A percentile compares a stretch with the other conserved stretches of the same genome.
Evolutionary conservation across 2,329 filamentous ascomycete species (phyloP).

Genomic region (Epichloe sibirici): DNA sequence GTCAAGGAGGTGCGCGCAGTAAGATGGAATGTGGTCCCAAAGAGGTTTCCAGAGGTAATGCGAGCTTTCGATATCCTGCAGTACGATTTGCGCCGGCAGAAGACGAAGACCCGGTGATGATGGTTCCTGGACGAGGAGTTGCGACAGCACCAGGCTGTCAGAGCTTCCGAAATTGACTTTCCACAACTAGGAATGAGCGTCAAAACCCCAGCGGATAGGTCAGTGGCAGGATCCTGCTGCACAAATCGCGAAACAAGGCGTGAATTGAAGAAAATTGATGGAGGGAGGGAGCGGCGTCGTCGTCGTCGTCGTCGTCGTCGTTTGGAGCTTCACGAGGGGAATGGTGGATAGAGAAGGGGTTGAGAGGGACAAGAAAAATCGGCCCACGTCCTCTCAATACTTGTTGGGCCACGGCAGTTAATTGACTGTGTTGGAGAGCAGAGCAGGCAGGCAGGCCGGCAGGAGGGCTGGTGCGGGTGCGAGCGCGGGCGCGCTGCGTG

Average conservation of each 20-base stretch:
- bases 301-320: neutral
- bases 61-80: neutral
- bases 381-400: too few relatives aligned
- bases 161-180: neutral
- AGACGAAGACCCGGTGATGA: neutral
- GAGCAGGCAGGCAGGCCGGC: neutral
- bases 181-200: neutral
- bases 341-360: neutral
- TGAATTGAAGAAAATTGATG: neutral
- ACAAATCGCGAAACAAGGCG: neutral
- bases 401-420: neutral
- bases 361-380: too few relatives aligned
- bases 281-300: neutral
- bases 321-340: neutral
- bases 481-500: neutral
- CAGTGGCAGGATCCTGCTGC: neutral
- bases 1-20: neutral
- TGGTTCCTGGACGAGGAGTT: neutral
- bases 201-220: neutral
- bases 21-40: neutral
- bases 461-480: neutral
- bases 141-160: conserved; percentile 1
- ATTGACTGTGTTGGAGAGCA: neutral
- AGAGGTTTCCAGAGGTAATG: neutral
- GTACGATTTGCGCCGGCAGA: neutral